Percentiles rank a stretch among this genome's conserved stretches.
These are phyloP conservation scores for Astrothelium subdiscretum DNA, from an alignment of 495 filamentous ascomycete genomes.

Conservation along the genomic window DNA sequence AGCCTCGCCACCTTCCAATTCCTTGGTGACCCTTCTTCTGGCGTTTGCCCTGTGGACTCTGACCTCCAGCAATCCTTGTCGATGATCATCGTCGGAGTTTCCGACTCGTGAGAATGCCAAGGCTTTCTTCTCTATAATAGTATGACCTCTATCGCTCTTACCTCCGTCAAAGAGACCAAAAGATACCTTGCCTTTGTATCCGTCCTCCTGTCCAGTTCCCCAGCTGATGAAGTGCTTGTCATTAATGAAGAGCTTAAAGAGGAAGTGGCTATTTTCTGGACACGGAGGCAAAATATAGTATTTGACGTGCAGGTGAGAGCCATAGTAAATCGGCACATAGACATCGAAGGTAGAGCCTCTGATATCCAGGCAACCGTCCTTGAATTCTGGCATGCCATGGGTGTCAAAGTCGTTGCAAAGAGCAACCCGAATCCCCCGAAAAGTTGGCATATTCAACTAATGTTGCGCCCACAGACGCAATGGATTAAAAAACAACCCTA, in stretches of 20 bases:
- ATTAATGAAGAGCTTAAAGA: slow-evolving; percentile 35
- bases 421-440: not conserved
- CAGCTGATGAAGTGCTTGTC: slow-evolving; percentile 27
- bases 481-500: not conserved
- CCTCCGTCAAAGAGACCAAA: slow-evolving; percentile 26
- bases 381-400: not conserved
- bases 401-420: not conserved
- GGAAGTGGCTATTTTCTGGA: slow-evolving; percentile 16
- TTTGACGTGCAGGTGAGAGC: not conserved
- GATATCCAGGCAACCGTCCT: not conserved
- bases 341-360: not conserved
- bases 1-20: slow-evolving; percentile 12
- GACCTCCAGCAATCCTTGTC: slow-evolving; percentile 25
- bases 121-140: slow-evolving; percentile 22
- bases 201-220: slow-evolving; percentile 27
- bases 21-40: slow-evolving; percentile 23
- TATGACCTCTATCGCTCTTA: slow-evolving; percentile 4
- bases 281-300: not conserved
- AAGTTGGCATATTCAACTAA: not conserved
- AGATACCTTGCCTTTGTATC: slow-evolving; percentile 31
- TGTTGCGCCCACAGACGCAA: not conserved
- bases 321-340: not conserved
- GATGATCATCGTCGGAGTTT: not conserved
- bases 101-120: slow-evolving; percentile 22
- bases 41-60: slow-evolving; percentile 26